These are phyloP conservation scores for Ceratocystis lukuohia DNA, from an alignment of 2,329 filamentous ascomycete genomes.

Conservation along the genomic window DNA sequence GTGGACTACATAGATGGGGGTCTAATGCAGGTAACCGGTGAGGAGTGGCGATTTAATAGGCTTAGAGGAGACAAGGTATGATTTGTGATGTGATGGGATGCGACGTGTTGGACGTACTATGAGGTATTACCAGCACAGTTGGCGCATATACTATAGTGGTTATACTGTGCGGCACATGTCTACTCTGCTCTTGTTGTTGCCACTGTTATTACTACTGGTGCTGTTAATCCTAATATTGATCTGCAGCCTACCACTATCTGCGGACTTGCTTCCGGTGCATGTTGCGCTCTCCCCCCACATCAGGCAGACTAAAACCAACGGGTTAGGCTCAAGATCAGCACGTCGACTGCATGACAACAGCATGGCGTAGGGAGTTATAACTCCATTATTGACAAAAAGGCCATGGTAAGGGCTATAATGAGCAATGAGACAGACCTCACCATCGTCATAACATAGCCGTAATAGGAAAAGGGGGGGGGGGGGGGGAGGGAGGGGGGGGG, in stretches of 20 bases:
- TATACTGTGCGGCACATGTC: neutral
- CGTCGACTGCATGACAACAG: neutral
- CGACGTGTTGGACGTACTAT: neutral
- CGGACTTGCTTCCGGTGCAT: neutral
- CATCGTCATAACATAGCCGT: neutral
- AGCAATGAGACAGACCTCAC: neutral
- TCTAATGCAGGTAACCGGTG: neutral
- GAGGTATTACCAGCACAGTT: neutral
- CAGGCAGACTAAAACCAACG: neutral
- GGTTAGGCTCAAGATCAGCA: conserved; percentile 1
- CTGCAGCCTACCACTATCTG: neutral
- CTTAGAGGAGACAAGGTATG: neutral
- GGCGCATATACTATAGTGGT: neutral
- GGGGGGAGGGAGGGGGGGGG: neutral
- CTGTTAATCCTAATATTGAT: neutral
- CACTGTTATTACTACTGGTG: neutral
- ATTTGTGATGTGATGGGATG: neutral
- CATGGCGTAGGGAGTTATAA: neutral
- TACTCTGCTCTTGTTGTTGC: neutral
- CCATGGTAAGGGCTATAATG: neutral
- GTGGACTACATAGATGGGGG: neutral
- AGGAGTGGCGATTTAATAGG: neutral
- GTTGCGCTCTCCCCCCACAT: neutral
- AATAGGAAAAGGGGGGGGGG: neutral
- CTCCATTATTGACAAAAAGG: neutral